phyloP scores from a whole-genome alignment of 768 basidiomycete genomes.

The Podaxis sp. region DNA sequence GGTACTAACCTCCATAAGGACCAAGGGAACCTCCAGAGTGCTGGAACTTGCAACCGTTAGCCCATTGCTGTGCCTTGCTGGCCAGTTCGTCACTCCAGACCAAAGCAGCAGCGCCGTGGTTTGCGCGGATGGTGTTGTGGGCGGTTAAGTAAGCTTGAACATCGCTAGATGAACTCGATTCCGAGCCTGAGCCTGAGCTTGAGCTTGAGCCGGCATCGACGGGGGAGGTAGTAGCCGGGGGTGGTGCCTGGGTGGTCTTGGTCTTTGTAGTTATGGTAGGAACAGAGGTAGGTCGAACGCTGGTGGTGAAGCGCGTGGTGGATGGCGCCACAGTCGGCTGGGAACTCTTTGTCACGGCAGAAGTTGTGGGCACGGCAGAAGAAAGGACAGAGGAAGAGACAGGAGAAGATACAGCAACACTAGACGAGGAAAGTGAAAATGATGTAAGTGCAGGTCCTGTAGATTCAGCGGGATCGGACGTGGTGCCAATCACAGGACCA shows the following conservation, averaged over 20 bases:
- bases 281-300: constrained; percentile 5
- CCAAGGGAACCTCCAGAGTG: constrained; percentile 72
- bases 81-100: constrained; percentile 66
- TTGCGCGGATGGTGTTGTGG: constrained; percentile 63
- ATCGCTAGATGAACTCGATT: constrained; percentile 39
- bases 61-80: constrained; percentile 67
- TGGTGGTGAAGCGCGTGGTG: constrained; percentile 18
- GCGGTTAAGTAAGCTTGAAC: constrained; percentile 50
- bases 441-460: constrained; percentile 11
- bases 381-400: constrained; percentile 19
- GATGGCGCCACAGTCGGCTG: constrained; percentile 16
- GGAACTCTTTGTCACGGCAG: constrained; percentile 14
- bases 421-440: constrained; percentile 8
- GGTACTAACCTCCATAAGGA: constrained; percentile 54
- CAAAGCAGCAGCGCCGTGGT: constrained; percentile 63
- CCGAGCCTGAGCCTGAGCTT: constrained; percentile 17
- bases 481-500: constrained; percentile 1
- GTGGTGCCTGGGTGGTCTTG: constrained; percentile 15
- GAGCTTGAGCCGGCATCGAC: constrained; percentile 18
- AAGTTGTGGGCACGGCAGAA: constrained; percentile 19
- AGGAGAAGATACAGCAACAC: constrained; percentile 19
- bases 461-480: constrained; percentile 12
- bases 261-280: constrained; percentile 12
- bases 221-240: constrained; percentile 20
- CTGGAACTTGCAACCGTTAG: constrained; percentile 61